Conservation (phyloP, 768 basidiomycete genomes). For the Boletus bicolor region DNA sequence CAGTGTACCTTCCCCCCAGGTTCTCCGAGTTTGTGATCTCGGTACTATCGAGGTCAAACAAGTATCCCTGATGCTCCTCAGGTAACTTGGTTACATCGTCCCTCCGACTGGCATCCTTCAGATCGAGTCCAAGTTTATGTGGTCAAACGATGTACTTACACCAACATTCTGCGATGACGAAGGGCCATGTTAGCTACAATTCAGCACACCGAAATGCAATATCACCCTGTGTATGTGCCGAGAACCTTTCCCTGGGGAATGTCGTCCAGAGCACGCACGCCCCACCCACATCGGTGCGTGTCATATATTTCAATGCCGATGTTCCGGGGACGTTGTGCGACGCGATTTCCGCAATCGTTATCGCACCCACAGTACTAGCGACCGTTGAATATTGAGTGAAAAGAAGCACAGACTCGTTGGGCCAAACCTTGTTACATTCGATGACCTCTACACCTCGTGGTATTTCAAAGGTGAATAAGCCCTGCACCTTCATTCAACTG, state of each 20-base stretch:
- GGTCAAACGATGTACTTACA: conserved; percentile 35
- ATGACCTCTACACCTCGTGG: conserved; percentile 49
- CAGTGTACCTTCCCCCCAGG: conserved; percentile 42
- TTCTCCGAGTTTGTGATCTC: conserved; percentile 39
- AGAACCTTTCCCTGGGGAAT: conserved; percentile 56
- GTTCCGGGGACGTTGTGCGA: conserved; percentile 57
- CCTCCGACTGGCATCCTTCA: conserved; percentile 37
- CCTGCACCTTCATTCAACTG: conserved; percentile 33
- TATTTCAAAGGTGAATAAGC: conserved; percentile 45
- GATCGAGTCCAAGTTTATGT: neutral
- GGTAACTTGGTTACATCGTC: conserved; percentile 39
- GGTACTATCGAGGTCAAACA: conserved; percentile 64
- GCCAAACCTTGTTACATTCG: conserved; percentile 61
- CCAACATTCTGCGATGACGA: conserved; percentile 36
- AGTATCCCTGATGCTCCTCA: conserved; percentile 41
- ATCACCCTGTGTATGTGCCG: conserved; percentile 67
- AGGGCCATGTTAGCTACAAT: conserved; percentile 1
- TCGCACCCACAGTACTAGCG: conserved; percentile 46
- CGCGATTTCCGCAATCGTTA: conserved; percentile 51
- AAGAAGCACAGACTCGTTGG: neutral
- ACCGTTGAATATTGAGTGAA: neutral
- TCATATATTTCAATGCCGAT: conserved; percentile 65
- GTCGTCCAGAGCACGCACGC: conserved; percentile 45
- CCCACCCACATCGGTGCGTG: conserved; percentile 60
- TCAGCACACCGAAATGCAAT: conserved; percentile 9